Percentiles rank a stretch among this genome's conserved stretches.
Evolutionary conservation across 2,329 filamentous ascomycete genomes (phyloP).

Genomic region (Scortechinia acanthostroma): DNA sequence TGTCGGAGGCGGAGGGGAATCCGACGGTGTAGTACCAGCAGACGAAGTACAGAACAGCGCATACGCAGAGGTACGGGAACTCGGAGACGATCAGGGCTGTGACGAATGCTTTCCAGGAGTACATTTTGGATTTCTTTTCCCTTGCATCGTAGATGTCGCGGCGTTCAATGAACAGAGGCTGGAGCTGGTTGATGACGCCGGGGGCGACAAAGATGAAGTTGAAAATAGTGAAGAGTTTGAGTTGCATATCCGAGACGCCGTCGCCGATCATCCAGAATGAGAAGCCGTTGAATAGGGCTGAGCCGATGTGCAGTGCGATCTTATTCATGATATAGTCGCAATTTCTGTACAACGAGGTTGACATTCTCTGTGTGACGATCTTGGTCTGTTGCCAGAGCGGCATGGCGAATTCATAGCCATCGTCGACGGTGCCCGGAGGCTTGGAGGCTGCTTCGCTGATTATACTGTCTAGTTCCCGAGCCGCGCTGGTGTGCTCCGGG

Average conservation of each 20-base stretch:
- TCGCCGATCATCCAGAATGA: conserved; percentile 52
- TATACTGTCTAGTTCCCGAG: conserved; percentile 56
- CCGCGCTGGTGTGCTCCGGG: conserved; percentile 43
- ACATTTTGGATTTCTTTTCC: conserved; percentile 55
- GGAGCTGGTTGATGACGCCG: conserved; percentile 47
- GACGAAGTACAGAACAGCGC: conserved; percentile 35
- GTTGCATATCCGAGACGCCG: conserved; percentile 38
- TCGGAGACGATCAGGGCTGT: conserved; percentile 40
- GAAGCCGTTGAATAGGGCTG: conserved; percentile 52
- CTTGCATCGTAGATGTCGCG: conserved; percentile 49
- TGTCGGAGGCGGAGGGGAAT: conserved; percentile 29
- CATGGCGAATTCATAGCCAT: conserved; percentile 67
- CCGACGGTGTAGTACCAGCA: conserved; percentile 55
- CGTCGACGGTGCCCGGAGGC: conserved; percentile 27
- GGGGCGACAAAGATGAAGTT: conserved; percentile 58
- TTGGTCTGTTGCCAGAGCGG: conserved; percentile 56
- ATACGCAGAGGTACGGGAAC: conserved; percentile 33
- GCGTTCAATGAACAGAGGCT: conserved; percentile 47
- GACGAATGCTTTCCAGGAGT: conserved; percentile 50
- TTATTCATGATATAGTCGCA: conserved; percentile 62
- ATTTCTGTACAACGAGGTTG: conserved; percentile 57
- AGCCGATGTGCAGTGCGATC: conserved; percentile 42
- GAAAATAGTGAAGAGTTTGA: conserved; percentile 51
- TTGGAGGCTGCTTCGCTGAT: conserved; percentile 42
- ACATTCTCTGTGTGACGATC: conserved; percentile 57